These are phyloP conservation scores for Plasmodium sp. DNA, from an alignment of 169 alveolate genomes.

Conservation along the genomic window DNA sequence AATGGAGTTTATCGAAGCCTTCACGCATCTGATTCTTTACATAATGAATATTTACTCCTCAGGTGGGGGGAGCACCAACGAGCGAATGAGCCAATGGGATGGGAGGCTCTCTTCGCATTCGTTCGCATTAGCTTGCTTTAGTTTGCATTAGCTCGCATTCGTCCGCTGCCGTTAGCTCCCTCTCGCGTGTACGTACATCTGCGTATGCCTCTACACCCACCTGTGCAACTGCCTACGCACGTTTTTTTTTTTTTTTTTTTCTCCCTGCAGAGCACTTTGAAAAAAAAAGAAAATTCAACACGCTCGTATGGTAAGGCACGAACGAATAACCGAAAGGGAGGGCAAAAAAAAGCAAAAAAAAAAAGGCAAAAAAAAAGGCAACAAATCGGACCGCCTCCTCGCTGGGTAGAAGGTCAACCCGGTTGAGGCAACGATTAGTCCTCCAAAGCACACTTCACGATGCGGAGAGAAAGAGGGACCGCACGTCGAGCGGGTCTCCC, in stretches of 20 bases:
- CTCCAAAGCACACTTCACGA: not conserved
- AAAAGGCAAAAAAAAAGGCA: not conserved
- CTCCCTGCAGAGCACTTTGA: slow-evolving; percentile 48
- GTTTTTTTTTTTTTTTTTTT: not conserved
- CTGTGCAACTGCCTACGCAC: not conserved
- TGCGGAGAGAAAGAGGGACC: not conserved
- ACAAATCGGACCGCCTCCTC: not conserved
- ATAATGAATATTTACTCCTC: slow-evolving; percentile 53
- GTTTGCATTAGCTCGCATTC: not conserved
- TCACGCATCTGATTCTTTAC: slow-evolving; percentile 59
- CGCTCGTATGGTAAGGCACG: slow-evolving; percentile 52
- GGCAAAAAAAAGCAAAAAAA: not conserved
- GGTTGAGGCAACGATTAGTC: not conserved
- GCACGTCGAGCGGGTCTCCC: not conserved
- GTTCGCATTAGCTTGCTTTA: not conserved
- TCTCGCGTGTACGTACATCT: not conserved
- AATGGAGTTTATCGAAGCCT: slow-evolving; percentile 67
- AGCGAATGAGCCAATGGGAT: not conserved
- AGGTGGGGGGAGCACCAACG: slow-evolving; percentile 8
- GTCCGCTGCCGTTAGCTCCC: not conserved
- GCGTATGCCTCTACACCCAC: not conserved
- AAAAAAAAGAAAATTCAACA: slow-evolving; percentile 62
- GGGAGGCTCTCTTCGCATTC: not conserved
- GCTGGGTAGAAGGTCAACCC: not conserved
- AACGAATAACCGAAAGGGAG: not conserved